Conservation (phyloP, 768 basidiomycete species). For the Tricholomella constricta region DNA sequence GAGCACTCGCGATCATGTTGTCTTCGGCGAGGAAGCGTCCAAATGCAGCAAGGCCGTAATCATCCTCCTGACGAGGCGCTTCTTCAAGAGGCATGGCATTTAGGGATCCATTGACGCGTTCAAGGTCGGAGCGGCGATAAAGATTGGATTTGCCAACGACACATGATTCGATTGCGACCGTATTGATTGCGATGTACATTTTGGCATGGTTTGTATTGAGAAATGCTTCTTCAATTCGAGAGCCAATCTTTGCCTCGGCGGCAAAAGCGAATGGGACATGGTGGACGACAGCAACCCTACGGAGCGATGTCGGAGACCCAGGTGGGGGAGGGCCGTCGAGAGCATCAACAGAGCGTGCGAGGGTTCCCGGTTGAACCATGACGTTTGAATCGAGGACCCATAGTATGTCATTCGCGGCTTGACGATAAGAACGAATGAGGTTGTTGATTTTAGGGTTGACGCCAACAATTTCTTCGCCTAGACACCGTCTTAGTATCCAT, state of each 20-base stretch:
- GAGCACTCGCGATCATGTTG: constrained; percentile 90
- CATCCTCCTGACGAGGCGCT: constrained; percentile 24
- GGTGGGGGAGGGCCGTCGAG: constrained; percentile 49
- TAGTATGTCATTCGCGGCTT: constrained; percentile 84
- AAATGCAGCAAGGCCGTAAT: constrained; percentile 74
- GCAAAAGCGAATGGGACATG: constrained; percentile 91
- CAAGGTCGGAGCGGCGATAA: constrained; percentile 87
- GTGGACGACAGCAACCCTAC: constrained; percentile 83
- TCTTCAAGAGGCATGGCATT: constrained; percentile 40
- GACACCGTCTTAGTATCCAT: constrained; percentile 1
- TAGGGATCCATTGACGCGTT: constrained; percentile 68
- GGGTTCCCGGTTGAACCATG: constrained; percentile 71
- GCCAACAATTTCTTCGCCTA: constrained; percentile 83
- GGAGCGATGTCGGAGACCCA: constrained; percentile 23
- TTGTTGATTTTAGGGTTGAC: constrained; percentile 99
- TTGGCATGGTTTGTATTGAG: constrained; percentile 97
- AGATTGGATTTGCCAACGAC: constrained; percentile 97
- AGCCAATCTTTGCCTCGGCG: constrained; percentile 71
- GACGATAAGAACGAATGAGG: constrained; percentile 78
- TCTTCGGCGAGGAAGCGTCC: constrained; percentile 94
- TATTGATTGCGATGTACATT: constrained; percentile 96
- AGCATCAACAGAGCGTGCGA: constrained; percentile 84
- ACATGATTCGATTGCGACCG: constrained; percentile 87
- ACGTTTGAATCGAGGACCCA: constrained; percentile 99
- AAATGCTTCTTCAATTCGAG: constrained; percentile 89